phyloP scores from a whole-genome alignment of 768 basidiomycete species.

The Serendipita vermifera region DNA sequence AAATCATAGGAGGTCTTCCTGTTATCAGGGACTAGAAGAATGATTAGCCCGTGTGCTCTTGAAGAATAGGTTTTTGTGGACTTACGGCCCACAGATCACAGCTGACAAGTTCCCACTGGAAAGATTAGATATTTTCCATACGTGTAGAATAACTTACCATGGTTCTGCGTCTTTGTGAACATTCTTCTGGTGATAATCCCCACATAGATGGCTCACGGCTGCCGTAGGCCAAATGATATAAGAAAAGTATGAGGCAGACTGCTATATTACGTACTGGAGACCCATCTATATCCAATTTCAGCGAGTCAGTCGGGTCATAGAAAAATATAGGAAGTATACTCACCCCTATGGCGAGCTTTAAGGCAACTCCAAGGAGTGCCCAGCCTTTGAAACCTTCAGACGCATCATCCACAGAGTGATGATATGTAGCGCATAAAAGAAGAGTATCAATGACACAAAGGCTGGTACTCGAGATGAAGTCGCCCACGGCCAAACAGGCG shows the following conservation, averaged over 20 bases:
- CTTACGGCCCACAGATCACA: slow-evolving; percentile 2
- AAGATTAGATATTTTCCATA: background rate
- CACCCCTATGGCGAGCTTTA: background rate
- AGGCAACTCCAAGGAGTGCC: background rate
- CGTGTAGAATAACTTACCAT: slow-evolving; percentile 1
- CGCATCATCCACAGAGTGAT: background rate
- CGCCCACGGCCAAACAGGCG: background rate
- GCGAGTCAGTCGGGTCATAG: background rate
- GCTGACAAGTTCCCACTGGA: slow-evolving; percentile 7
- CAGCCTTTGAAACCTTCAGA: background rate
- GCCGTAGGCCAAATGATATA: background rate
- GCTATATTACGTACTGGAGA: background rate
- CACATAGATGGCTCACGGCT: slow-evolving; percentile 3
- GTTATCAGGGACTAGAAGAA: background rate
- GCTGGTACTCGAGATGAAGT: background rate
- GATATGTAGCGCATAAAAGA: background rate
- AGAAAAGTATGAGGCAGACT: background rate
- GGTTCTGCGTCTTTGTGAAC: background rate
- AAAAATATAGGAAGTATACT: background rate
- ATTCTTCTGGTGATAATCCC: background rate
- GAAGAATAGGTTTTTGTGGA: no score
- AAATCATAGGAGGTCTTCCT: slow-evolving; percentile 3
- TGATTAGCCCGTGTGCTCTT: background rate
- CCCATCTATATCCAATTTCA: background rate
- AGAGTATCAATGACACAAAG: background rate